Evolutionary conservation across 768 basidiomycete species (phyloP), one percentile per base, ranked within the genome.

Genomic region (Russula sp.): DNA sequence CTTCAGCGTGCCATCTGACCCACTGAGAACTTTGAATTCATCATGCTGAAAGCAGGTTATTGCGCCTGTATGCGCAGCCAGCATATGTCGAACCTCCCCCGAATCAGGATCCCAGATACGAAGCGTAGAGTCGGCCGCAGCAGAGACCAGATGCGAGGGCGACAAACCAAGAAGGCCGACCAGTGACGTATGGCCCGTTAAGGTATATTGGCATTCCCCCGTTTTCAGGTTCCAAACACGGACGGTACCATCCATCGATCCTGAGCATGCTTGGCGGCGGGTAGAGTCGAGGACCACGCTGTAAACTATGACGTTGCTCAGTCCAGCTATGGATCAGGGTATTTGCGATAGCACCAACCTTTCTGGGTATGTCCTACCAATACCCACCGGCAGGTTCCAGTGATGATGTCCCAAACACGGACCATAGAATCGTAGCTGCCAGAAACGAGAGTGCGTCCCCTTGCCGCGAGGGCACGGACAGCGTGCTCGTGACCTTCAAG

Each of bases 11-110:
- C 97, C 97, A 67, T 98, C 97, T 14, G 89, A 91, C 13, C 96
- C 96, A 69, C 89, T 92, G 34, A 99, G 81, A 48, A 98, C 92
- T 71, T 97, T 98, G 78, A 91, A 93, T 72, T 98, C 95, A 72
- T 98, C 96, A 67, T 97, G 94, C 73, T 96, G 93, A 80, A 98
- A 98, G 75, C 96, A 99, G 18, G 97, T 98, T 67, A 99, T 98
- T n/a, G 96, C 94, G 22, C 95, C 96, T 7, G 88, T 89, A 72
- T 98, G 96, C 1, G 91, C 93, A 4, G 87, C 86, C 35, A 99
- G 82, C 0, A 87, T 86, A 66, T 94, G 88, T 42, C 82, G 84
- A 35, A 91, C 78, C 60, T 86, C 85, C 58, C 93, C 92, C 0
- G 83, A 83, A 41, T 87, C 84, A 1, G 94, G 90, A 69, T 98